Base-by-base conservation (phyloP, 768 basidiomycete species). In the Paxillus ammoniavirescens region DNA sequence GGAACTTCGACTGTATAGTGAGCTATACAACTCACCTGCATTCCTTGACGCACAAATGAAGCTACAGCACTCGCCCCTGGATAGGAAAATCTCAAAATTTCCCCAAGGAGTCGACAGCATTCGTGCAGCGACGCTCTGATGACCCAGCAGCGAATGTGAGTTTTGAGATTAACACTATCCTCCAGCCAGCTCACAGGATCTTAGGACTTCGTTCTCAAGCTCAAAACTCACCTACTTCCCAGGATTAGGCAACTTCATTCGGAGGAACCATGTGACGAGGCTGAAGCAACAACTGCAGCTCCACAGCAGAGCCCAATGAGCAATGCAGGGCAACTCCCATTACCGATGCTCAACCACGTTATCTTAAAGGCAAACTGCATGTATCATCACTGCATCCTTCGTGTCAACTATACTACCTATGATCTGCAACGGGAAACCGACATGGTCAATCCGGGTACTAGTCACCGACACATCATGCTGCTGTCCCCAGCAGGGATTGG, bases 341-440 rank as follows among this genome's bases (percentile, higher is more conserved):
- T 8, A 17, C 17, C 15, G 0, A n/a, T 31, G 42, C 13, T 26
- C 26, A 15, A 35, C 23, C 28, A 50, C 35, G 50, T 68, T 8
- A 17, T 43, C 15, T 40, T 67, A 14, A 44, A 53, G 9, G 15
- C 52, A 30, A 52, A 68, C 41, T n/a, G 40, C 5, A 55, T 67
- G 6, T 67, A 69, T 52, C 28, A 42, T 8, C 66, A 68, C 50
- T 55, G 62, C 31, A 54, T 55, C 1, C 18, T 68, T 15, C 48
- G 51, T 5, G 35, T 72, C 36, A 66, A 69, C 42, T 67, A 67
- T 44, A 72, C 65, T 6, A 68, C 60, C 1, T 70, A 70, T 30
- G 61, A 70, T 52, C 36, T 70, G 1, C 57, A 59, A 5, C 50
- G 60, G 0, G 61, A 40, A 12, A 49, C 60, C 38, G 62, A 67